phyloP scores from a whole-genome alignment of 2,329 filamentous ascomycete species.

The Trichophyton simii region DNA sequence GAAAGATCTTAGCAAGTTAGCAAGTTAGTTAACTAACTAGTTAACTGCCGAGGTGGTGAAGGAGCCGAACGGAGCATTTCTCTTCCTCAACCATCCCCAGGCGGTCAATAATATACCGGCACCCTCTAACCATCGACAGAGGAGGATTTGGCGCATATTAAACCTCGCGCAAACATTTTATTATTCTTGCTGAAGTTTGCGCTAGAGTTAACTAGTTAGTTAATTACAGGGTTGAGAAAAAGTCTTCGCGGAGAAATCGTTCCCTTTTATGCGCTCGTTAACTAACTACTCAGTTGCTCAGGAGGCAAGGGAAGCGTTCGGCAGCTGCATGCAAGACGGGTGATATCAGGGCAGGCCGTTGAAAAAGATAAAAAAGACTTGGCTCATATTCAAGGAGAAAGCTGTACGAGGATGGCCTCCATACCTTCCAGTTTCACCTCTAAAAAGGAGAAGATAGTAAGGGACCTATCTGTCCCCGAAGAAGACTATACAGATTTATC shows the following conservation, averaged over 20 bases:
- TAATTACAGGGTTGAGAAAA: not conserved
- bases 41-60: too few relatives aligned
- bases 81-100: not conserved
- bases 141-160: not conserved
- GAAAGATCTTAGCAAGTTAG: too few relatives aligned
- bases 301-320: too few relatives aligned
- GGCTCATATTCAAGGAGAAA: not conserved
- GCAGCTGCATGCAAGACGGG: too few relatives aligned
- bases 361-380: not conserved
- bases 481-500: slow-evolving; percentile 68
- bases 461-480: slow-evolving; percentile 54
- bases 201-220: not conserved
- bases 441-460: slow-evolving; percentile 62
- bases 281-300: not conserved
- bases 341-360: not conserved
- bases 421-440: slow-evolving; percentile 33
- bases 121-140: not conserved
- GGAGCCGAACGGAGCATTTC: not conserved
- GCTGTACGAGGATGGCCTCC: not conserved
- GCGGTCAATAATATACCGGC: not conserved
- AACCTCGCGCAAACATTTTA: not conserved
- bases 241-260: not conserved
- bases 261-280: not conserved
- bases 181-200: not conserved
- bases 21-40: too few relatives aligned